Percentiles rank a stretch among this genome's conserved stretches.
Conservation (phyloP, 208 protist genomes). For the Acanthamoeba triangularis region DNA sequence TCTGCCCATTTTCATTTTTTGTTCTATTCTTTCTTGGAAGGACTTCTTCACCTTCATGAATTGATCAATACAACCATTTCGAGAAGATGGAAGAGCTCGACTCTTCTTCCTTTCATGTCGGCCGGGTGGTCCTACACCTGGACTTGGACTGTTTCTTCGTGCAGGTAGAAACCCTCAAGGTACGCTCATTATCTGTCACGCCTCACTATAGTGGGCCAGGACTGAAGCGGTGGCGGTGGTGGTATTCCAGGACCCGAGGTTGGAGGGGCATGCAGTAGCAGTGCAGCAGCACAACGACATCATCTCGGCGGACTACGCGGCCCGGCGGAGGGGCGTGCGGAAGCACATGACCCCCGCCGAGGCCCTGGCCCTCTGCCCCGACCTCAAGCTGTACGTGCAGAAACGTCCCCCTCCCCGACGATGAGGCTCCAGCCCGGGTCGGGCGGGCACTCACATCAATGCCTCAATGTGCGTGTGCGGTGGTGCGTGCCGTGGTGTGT, state of each 20-base stretch:
- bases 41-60: neutral
- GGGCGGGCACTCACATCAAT: no score
- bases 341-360: constrained; percentile 52
- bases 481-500: neutral
- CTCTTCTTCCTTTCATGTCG: no score
- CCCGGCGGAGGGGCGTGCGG: neutral
- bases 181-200: neutral
- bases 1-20: neutral
- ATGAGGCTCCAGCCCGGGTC: no score
- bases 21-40: neutral
- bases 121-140: constrained; percentile 12
- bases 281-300: constrained; percentile 73
- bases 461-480: neutral
- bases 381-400: constrained; percentile 38
- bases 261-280: neutral
- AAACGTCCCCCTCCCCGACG: no score
- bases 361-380: constrained; percentile 23
- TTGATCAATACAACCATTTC: neutral
- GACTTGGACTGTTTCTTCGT: constrained; percentile 71
- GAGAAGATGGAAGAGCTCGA: neutral
- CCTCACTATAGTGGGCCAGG: no score
- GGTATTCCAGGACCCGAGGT: neutral
- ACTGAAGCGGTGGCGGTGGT: no score
- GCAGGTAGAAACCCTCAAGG: neutral
- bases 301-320: constrained; percentile 33